Conservation (phyloP, 2,329 filamentous ascomycete genomes). For the Trichoderma sp. region DNA sequence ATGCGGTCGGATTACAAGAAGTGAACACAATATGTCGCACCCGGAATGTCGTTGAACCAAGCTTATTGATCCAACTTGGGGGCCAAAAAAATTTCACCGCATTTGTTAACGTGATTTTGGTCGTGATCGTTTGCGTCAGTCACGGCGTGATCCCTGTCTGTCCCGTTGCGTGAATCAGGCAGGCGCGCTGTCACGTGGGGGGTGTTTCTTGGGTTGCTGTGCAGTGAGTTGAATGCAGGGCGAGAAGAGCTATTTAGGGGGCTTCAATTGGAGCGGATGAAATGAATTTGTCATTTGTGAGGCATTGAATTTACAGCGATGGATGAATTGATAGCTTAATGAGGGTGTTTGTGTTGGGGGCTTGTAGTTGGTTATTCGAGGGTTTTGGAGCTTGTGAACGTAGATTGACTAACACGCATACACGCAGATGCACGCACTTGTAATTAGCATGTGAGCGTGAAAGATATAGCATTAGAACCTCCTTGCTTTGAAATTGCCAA, state of each 20-base stretch:
- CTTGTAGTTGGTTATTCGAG: not conserved
- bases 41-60: not conserved
- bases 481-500: not conserved
- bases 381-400: not conserved
- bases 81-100: not conserved
- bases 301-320: not conserved
- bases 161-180: not conserved
- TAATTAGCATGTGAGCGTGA: not conserved
- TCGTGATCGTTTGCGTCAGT: conserved; percentile 19
- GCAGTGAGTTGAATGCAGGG: not conserved
- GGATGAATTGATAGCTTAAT: not conserved
- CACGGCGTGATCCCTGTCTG: not conserved
- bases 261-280: not conserved
- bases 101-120: not conserved
- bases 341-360: not conserved
- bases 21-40: not conserved
- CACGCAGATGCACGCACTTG: not conserved
- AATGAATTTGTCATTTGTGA: not conserved
- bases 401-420: not conserved
- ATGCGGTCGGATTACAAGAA: not conserved
- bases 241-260: no score
- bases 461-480: not conserved
- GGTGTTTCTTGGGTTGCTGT: not conserved
- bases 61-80: not conserved
- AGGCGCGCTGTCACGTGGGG: conserved; percentile 15